Evolutionary conservation across 108 stramenopile genomes (phyloP), one percentile per base, ranked within the genome.

Genomic region (Schizochytrium sp.): DNA sequence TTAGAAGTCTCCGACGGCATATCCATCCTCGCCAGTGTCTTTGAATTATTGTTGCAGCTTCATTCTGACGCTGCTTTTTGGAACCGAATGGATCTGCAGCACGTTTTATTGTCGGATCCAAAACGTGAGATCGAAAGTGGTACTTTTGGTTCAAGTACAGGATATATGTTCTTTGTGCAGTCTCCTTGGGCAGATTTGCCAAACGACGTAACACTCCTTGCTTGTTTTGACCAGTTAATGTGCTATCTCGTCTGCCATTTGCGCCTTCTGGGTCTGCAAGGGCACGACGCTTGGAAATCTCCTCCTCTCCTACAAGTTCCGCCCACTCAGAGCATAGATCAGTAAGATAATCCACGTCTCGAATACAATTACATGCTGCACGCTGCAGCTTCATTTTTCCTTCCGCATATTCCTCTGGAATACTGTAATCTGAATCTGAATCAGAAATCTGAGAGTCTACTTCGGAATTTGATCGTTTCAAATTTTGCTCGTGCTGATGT

Each of bases 291-390:
- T 38, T 12, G 42, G 40, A 44, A 8, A 44, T 44, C 64, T 69
- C 64, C 64, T 69, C 64, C 19, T 12, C 19, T 38, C 64, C 64
- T 38, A 69, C 64, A 38, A 69, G 5, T 38, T 69, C 64, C 42
- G 64, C 64, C 64, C 64, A 69, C 28, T 69, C 64, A 44, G 8
- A 44, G 64, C 64, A 69, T 38, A 69, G 64, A 44, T 69, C 64
- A 8, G 64, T 44, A 44, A 69, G 64, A 44, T 69, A 69, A 38
- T 69, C 64, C 42, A 69, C 64, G 15, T 69, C 64, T 38, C 44
- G 64, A 38, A 44, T 44, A 44, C 64, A 69, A 8, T 38, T 7
- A 69, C 28, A 0, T 15, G 44, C 28, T 7, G 64, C 64, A 44
- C 64, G 64, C 10, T 15, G 8, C 12, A 69, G 28, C 10, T 69